phyloP scores from a whole-genome alignment of 306 rosid genomes.

The Casuarina glauca region DNA sequence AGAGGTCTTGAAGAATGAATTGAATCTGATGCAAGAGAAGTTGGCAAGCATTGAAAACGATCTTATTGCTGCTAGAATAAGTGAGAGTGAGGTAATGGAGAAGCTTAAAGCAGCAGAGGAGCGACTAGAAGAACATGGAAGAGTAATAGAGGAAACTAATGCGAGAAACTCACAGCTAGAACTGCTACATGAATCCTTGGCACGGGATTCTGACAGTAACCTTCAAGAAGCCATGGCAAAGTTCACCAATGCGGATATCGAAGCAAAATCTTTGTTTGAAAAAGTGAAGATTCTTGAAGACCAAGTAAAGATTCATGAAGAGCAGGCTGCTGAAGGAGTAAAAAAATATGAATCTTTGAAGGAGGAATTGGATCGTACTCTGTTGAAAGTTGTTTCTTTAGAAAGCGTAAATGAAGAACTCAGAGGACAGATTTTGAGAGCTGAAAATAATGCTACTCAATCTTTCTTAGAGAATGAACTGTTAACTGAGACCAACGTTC shows the following conservation, averaged over 20 bases:
- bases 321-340: constrained; percentile 45
- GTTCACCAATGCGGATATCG: constrained; percentile 57
- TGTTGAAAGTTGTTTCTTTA: constrained; percentile 52
- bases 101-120: constrained; percentile 73
- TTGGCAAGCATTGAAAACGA: constrained; percentile 57
- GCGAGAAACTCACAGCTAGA: constrained; percentile 69
- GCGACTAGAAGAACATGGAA: constrained; percentile 51
- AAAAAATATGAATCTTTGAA: constrained; percentile 42
- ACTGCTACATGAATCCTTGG: constrained; percentile 61
- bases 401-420: constrained; percentile 69
- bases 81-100: constrained; percentile 57
- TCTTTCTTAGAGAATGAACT: constrained; percentile 67
- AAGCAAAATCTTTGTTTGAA: constrained; percentile 71
- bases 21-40: constrained; percentile 70
- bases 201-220: constrained; percentile 68
- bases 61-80: constrained; percentile 54
- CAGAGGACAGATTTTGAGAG: constrained; percentile 48
- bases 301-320: constrained; percentile 46
- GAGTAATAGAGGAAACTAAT: constrained; percentile 47
- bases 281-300: constrained; percentile 62
- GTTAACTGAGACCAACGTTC: constrained; percentile 70
- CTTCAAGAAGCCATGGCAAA: constrained; percentile 62
- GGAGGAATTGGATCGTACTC: constrained; percentile 57
- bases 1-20: constrained; percentile 69
- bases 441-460: constrained; percentile 64